Evolutionary conservation across 352 stramenopile species (phyloP), one percentile per base, ranked within the genome.

Genomic region (Phytophthora macrochlamydospora): DNA sequence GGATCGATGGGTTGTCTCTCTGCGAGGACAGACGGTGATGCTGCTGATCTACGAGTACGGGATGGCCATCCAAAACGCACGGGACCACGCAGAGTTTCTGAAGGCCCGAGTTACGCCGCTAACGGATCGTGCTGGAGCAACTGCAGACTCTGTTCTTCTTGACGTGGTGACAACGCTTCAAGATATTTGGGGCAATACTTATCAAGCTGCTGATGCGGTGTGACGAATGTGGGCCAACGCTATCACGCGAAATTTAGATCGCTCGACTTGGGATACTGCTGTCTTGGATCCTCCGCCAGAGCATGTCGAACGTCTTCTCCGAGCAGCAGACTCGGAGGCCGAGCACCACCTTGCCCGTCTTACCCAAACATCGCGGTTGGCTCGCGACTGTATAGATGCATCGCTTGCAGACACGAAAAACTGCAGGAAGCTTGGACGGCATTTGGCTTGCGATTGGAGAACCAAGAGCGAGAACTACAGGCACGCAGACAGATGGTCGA

Each of bases 31-130:
- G 50, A 67, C 59, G 0, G 31, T 64, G 12, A 53, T 42, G 8
- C 48, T 72, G 0, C 45, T 72, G 13, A 37, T 72, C 13, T 64
- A 63, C 18, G 53, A 59, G 18, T 59, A 51, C 35, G 63, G 65
- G 4, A 7, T 51, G 4, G 44, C 30, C 29, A 51, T 71, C 5
- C 24, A 29, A 24, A 57, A 44, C 6, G 32, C 30, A 5, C 43
- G 52, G 24, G 24, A 53, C 14, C 32, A 45, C 12, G 43, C 53
- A 7, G 44, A 29, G 14, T 53, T 62, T 43, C 8, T 30, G 14
- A 32, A 7, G 46, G 46, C 46, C 30, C 35, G 46, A 7, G 30
- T 53, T 53, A n/a, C 4, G 11, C 42, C 42, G 4, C 5, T 7
- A 3, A 48, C 46, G 5, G 46, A 53, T 53, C 46, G 11, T 40